Evolutionary conservation across 1,284 basidiomycete species (phyloP).

Genomic region (Ganoderma lucidum): DNA sequence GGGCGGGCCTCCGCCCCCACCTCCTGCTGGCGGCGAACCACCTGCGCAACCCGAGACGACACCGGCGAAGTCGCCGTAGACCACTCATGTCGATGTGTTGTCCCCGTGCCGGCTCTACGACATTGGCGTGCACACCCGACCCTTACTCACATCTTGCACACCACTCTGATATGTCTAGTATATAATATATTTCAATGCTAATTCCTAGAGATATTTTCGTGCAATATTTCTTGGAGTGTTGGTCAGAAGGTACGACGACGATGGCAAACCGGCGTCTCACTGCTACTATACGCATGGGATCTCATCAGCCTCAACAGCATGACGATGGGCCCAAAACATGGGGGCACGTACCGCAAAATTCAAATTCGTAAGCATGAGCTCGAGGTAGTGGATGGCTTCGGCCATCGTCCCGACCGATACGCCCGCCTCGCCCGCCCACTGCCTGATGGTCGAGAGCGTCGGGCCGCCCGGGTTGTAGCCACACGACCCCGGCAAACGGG

Average conservation of each 20-base stretch:
- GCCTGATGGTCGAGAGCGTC: background rate
- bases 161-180: too few relatives aligned
- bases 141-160: background rate
- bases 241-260: too few relatives aligned
- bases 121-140: background rate
- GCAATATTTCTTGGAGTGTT: too few relatives aligned
- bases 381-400: background rate
- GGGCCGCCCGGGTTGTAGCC: background rate
- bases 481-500: too few relatives aligned
- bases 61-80: background rate
- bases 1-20: constrained; percentile 28
- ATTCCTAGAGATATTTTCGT: too few relatives aligned
- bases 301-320: background rate
- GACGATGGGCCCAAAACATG: background rate
- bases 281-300: too few relatives aligned
- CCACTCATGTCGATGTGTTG: background rate
- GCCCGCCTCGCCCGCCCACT: background rate
- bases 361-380: background rate
- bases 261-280: too few relatives aligned
- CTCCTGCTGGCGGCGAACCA: constrained; percentile 1
- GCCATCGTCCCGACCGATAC: background rate
- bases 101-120: background rate
- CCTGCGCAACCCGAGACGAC: background rate
- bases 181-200: too few relatives aligned
- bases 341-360: background rate